Evolutionary conservation across 148 eudicot genomes (phyloP).

Genomic region (Rhododendron vialii): DNA sequence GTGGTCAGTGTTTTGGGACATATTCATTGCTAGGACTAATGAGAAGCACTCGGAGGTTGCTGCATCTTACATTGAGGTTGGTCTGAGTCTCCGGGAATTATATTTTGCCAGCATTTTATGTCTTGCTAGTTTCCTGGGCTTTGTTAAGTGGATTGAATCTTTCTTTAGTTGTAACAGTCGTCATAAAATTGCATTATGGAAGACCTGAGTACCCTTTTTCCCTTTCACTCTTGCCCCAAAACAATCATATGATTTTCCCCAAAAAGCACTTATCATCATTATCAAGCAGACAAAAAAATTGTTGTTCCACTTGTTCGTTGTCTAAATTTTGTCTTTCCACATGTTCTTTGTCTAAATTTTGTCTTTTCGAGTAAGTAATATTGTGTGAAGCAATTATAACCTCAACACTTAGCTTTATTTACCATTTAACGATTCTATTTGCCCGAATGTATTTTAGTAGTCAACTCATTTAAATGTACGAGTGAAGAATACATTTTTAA

Average conservation of each 20-base stretch:
- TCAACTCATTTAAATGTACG: neutral
- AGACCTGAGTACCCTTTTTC: neutral
- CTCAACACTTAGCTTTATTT: neutral
- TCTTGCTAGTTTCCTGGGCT: neutral
- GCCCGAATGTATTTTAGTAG: neutral
- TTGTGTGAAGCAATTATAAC: neutral
- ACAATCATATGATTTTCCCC: neutral
- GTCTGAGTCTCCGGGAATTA: slow-evolving; percentile 6
- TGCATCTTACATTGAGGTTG: slow-evolving; percentile 74
- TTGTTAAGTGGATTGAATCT: neutral
- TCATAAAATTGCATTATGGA: neutral
- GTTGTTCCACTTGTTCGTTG: neutral
- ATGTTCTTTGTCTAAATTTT: neutral
- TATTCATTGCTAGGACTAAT: slow-evolving; percentile 72
- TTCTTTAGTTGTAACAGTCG: neutral
- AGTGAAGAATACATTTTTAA: neutral
- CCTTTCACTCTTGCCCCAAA: neutral
- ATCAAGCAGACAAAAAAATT: neutral
- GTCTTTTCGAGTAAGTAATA: neutral
- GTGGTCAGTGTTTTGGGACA: slow-evolving; percentile 93
- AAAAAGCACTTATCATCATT: neutral
- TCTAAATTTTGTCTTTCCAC: neutral
- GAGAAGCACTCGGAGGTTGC: slow-evolving; percentile 66
- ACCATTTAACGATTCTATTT: neutral
- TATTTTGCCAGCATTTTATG: neutral